Evolutionary conservation across 495 filamentous ascomycete genomes (phyloP), one percentile per base, ranked within the genome.

Genomic region (Lophiostoma macrostomum): DNA sequence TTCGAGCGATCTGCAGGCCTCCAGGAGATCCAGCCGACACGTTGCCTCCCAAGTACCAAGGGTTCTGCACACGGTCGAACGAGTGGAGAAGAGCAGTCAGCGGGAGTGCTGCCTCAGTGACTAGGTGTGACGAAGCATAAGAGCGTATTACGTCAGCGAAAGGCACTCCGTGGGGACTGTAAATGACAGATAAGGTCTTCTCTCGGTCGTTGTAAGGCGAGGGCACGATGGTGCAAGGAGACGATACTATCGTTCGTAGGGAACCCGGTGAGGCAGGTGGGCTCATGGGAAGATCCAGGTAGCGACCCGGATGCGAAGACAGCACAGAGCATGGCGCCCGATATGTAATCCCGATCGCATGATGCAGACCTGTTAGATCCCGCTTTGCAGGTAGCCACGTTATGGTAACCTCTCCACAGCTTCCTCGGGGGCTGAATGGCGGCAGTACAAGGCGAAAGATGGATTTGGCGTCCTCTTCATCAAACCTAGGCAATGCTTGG

Each of bases 321-420:
- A 68, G 53, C 8, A 68, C 60, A n/a, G 51, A 65, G 36, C 59
- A 63, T 10, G 81, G 81, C 19, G 84, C 74, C 19, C 76, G 74
- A 61, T 88, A 88, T 0, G 83, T 88, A 23, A 88, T 85, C 28
- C 81, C 83, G 37, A 88, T 73, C 4, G 84, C 85, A 8, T 76
- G 77, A 60, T 87, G 84, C 1, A 87, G 57, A 18, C 79, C 76
- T 0, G 76, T 74, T 3, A 85, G 41, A 61, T 88, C 83, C 35
- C 73, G 60, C 61, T 77, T 80, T 29, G 82, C 77, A 2, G 80
- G 72, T 24, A 89, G 75, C 57, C 78, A 82, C 4, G 83, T 74
- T 8, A 88, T 72, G 13, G 83, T 86, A 7, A 84, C 78, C 68
- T 82, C 82, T 14, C 85, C 85, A 24, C 69, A 68, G 30, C 67